A percentile compares a stretch with the other conserved stretches of the same genome.
phyloP scores from a whole-genome alignment of 352 stramenopile species.

The Globisporangium camurandrum region DNA sequence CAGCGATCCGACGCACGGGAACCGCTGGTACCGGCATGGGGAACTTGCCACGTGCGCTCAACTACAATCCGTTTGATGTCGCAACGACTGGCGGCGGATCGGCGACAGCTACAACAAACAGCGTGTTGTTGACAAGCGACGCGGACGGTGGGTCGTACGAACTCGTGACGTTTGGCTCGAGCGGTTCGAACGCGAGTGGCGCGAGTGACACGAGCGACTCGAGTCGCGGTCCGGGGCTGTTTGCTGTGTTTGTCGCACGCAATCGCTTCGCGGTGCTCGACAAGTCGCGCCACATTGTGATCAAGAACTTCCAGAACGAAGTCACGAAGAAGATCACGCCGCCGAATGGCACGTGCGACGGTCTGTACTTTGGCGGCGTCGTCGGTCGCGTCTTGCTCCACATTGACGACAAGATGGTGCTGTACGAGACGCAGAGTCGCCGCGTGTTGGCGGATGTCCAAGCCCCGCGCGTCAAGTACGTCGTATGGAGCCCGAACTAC shows the following conservation, averaged over 20 bases:
- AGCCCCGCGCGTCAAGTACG: slow-evolving; percentile 95
- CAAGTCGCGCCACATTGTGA: slow-evolving; percentile 94
- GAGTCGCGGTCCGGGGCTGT: slow-evolving; percentile 91
- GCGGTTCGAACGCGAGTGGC: slow-evolving; percentile 39
- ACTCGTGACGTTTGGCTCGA: slow-evolving; percentile 91
- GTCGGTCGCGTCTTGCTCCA: slow-evolving; percentile 96
- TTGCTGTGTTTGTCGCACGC: slow-evolving; percentile 95
- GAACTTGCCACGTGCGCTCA: slow-evolving; percentile 89
- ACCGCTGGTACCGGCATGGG: slow-evolving; percentile 83
- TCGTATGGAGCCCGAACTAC: slow-evolving; percentile 96
- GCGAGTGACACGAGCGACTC: slow-evolving; percentile 88
- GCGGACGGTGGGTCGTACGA: slow-evolving; percentile 97
- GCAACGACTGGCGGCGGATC: no score
- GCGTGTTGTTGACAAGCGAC: slow-evolving; percentile 93
- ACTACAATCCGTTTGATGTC: slow-evolving; percentile 96
- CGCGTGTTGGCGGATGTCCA: slow-evolving; percentile 95
- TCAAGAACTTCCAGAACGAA: slow-evolving; percentile 99
- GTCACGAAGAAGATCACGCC: slow-evolving; percentile 96
- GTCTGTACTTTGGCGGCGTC: slow-evolving; percentile 94
- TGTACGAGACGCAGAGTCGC: slow-evolving; percentile 98
- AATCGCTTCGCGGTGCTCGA: slow-evolving; percentile 98
- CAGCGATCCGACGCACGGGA: slow-evolving; percentile 58
- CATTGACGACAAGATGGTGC: slow-evolving; percentile 95
- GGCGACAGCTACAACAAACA: slow-evolving; percentile 70
- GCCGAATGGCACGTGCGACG: slow-evolving; percentile 93